Percentiles rank a stretch among this genome's conserved stretches.
phyloP scores from a whole-genome alignment of 345 rosid genomes.

The Acer negundo region DNA sequence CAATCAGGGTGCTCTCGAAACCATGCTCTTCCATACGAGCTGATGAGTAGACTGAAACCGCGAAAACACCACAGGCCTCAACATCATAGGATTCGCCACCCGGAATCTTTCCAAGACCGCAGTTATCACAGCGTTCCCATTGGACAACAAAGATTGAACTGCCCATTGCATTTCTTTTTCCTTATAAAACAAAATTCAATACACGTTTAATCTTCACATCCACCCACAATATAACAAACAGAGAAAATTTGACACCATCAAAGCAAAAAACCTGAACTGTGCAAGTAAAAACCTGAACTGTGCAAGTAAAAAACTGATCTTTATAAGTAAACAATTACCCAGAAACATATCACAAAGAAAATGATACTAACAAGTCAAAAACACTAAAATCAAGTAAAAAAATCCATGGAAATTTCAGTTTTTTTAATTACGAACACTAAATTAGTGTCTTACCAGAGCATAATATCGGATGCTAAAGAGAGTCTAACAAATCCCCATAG shows the following conservation, averaged over 20 bases:
- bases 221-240: too few relatives aligned
- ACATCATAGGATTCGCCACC: conserved; percentile 53
- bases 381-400: too few relatives aligned
- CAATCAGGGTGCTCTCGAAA: conserved; percentile 85
- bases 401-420: too few relatives aligned
- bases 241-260: too few relatives aligned
- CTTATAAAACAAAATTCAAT: background rate
- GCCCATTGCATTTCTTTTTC: conserved; percentile 62
- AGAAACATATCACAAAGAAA: too few relatives aligned
- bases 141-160: conserved; percentile 41
- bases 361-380: too few relatives aligned
- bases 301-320: too few relatives aligned
- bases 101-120: conserved; percentile 62
- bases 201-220: background rate
- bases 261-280: too few relatives aligned
- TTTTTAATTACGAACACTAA: conserved; percentile 15
- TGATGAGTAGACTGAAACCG: conserved; percentile 60
- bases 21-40: conserved; percentile 89
- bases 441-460: conserved; percentile 72
- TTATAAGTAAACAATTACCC: too few relatives aligned
- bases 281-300: too few relatives aligned
- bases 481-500: conserved; percentile 60
- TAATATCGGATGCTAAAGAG: conserved; percentile 86
- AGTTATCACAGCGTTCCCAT: conserved; percentile 53
- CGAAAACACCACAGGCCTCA: conserved; percentile 46